These are phyloP conservation scores for Nothophytophthora sp. DNA, from an alignment of 352 stramenopile species.

Conservation along the genomic window DNA sequence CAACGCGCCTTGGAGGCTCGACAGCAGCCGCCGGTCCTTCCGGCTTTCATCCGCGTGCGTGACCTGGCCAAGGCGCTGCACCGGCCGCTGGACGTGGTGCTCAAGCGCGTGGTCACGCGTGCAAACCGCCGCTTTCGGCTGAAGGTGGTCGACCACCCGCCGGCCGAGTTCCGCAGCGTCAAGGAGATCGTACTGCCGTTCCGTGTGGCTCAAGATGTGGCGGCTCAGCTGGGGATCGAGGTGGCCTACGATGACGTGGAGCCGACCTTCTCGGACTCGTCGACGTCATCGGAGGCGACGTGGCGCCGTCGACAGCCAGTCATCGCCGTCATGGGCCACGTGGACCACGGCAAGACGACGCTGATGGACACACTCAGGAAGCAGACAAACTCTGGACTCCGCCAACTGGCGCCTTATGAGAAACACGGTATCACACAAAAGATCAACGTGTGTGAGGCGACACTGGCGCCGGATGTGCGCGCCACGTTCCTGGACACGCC, in stretches of 20 bases:
- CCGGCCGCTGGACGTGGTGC: conserved; percentile 66
- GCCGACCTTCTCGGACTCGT: conserved; percentile 31
- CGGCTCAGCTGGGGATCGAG: conserved; percentile 35
- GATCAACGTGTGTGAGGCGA: conserved; percentile 96
- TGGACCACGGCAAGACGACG: conserved; percentile 99
- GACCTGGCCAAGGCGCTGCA: conserved; percentile 75
- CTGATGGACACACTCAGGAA: conserved; percentile 96
- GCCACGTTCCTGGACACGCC: conserved; percentile 99
- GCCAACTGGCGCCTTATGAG: conserved; percentile 91
- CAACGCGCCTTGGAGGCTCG: conserved; percentile 24
- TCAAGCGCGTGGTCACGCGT: conserved; percentile 59
- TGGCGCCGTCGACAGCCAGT: conserved; percentile 88
- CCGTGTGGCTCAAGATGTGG: conserved; percentile 56
- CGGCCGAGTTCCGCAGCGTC: conserved; percentile 74
- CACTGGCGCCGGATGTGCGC: conserved; percentile 66
- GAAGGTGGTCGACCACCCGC: conserved; percentile 34
- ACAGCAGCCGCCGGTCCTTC: conserved; percentile 18
- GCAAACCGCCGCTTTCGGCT: conserved; percentile 58
- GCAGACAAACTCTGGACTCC: conserved; percentile 33
- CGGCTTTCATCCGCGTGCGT: conserved; percentile 69
- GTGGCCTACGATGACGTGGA: conserved; percentile 71
- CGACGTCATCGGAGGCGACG: conserved; percentile 15
- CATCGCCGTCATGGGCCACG: conserved; percentile 99
- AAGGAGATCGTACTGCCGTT: conserved; percentile 80
- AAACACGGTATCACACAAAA: conserved; percentile 99